Evolutionary conservation across 768 basidiomycete genomes (phyloP).

Genomic region (Russula dissimulans): DNA sequence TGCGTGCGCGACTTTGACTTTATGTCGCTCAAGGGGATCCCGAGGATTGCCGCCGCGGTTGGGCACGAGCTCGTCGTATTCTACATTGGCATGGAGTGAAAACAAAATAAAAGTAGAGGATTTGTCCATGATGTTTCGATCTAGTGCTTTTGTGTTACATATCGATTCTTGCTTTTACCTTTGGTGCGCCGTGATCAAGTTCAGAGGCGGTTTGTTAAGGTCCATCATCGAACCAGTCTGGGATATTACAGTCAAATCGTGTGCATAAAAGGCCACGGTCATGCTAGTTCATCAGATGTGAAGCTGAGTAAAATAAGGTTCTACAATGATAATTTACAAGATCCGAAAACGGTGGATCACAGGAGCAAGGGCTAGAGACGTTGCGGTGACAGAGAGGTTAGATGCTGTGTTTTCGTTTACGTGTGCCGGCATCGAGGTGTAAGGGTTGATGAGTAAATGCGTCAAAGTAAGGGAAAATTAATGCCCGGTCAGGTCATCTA

Average conservation of each 20-base stretch:
- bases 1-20: constrained; percentile 72
- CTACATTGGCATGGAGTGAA: constrained; percentile 52
- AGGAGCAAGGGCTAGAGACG: neutral
- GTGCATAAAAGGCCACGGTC: neutral
- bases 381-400: constrained; percentile 1
- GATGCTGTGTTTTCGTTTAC: constrained; percentile 1
- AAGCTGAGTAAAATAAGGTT: constrained; percentile 1
- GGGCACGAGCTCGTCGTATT: constrained; percentile 52
- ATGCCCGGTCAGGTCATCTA: neutral
- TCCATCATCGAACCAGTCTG: neutral
- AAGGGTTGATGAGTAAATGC: neutral
- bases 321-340: constrained; percentile 16
- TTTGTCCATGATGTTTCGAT: neutral
- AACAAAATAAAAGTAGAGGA: neutral
- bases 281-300: neutral
- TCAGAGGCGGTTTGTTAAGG: neutral
- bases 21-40: constrained; percentile 48
- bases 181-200: neutral
- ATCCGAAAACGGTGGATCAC: neutral
- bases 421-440: neutral
- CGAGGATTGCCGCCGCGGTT: constrained; percentile 58
- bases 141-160: neutral
- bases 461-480: neutral
- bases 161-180: neutral
- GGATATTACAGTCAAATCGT: neutral